Conservation (phyloP, 768 basidiomycete species). For the Lactifluus pinguis region DNA sequence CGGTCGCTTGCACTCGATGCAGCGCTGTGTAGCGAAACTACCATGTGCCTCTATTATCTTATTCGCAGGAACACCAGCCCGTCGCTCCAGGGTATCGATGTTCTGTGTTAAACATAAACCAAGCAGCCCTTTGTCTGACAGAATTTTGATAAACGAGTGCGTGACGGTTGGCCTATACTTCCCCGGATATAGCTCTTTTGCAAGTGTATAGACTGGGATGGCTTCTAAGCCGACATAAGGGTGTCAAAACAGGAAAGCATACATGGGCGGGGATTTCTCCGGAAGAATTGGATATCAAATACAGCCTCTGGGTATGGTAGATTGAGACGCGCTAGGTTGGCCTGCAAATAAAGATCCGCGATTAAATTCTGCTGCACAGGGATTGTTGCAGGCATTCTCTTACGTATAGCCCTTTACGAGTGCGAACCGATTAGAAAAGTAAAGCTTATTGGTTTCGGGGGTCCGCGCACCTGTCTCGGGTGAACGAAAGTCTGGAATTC, state of each 20-base stretch:
- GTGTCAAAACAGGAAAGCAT: constrained; percentile 20
- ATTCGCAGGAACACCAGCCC: constrained; percentile 63
- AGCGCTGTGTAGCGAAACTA: constrained; percentile 82
- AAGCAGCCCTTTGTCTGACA: constrained; percentile 60
- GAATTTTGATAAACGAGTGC: constrained; percentile 82
- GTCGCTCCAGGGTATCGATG: constrained; percentile 85
- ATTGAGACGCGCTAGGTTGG: constrained; percentile 66
- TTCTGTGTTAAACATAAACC: constrained; percentile 84
- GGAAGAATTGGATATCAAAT: constrained; percentile 86
- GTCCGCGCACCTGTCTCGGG: constrained; percentile 61
- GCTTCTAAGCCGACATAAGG: background rate
- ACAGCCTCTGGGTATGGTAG: constrained; percentile 94
- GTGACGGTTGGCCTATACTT: constrained; percentile 80
- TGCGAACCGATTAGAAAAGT: background rate
- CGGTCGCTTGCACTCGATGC: constrained; percentile 57
- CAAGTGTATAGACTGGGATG: constrained; percentile 73
- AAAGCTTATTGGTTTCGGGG: background rate
- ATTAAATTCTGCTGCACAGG: background rate
- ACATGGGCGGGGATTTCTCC: constrained; percentile 73
- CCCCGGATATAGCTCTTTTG: constrained; percentile 88
- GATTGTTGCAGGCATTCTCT: constrained; percentile 17
- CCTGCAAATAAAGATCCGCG: constrained; percentile 31
- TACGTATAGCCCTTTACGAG: constrained; percentile 43
- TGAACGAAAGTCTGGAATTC: constrained; percentile 86
- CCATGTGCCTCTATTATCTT: constrained; percentile 94